These are phyloP conservation scores for Lycium ferocissimum DNA, from an alignment of 257 asterid species.

Conservation along the genomic window DNA sequence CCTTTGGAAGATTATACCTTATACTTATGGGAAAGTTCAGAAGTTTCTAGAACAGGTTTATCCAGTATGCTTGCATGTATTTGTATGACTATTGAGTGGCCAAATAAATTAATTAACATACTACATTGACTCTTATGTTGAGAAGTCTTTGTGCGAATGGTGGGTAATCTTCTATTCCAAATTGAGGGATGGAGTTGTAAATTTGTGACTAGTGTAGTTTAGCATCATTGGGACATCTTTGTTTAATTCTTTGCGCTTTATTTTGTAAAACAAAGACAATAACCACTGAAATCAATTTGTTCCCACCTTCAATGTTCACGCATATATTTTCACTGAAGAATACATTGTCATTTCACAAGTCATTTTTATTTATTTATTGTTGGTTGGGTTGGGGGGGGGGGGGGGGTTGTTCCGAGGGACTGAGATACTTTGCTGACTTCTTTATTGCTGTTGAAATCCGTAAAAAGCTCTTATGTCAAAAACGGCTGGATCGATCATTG, in stretches of 20 bases:
- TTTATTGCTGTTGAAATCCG: slow-evolving; percentile 45
- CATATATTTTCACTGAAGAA: not conserved
- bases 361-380: not conserved
- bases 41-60: not conserved
- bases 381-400: not conserved
- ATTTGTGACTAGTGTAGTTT: slow-evolving; percentile 1
- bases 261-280: not conserved
- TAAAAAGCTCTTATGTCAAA: slow-evolving; percentile 93
- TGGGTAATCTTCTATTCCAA: not conserved
- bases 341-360: slow-evolving; percentile 11
- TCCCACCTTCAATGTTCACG: not conserved
- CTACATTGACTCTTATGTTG: slow-evolving; percentile 20
- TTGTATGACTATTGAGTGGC: not conserved
- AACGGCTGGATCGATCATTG: slow-evolving; percentile 98
- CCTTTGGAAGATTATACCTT: not conserved
- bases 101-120: not conserved
- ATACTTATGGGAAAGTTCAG: not conserved
- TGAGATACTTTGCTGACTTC: slow-evolving; percentile 32
- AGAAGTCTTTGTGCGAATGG: not conserved
- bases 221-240: not conserved
- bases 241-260: not conserved
- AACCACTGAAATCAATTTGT: slow-evolving; percentile 15
- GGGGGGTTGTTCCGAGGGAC: not conserved
- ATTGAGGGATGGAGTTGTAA: slow-evolving; percentile 25
- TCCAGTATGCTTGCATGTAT: slow-evolving; percentile 14